Evolutionary conservation across 352 stramenopile genomes (phyloP), one percentile per base, ranked within the genome.

Genomic region (Phytophthora cryptogea): DNA sequence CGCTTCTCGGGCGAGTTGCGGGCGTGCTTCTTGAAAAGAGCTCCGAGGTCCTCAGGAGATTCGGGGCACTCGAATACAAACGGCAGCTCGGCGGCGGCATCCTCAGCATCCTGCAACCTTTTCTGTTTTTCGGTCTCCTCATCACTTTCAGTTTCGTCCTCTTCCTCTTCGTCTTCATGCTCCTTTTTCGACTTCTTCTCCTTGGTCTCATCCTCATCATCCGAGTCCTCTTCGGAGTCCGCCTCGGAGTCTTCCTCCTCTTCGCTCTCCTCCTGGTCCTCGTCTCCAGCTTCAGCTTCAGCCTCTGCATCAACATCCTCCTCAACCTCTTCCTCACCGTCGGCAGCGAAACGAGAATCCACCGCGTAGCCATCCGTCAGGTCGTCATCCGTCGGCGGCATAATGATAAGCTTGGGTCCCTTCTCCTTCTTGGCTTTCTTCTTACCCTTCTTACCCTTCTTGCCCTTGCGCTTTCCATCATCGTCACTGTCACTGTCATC

Each of bases 41-140:
- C 76, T 17, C 86, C 69, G 23, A 99, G 76, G 7, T 96, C 89
- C 36, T 97, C 92, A 2, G 96, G 78, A 17, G 89, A 96, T 54
- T 94, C 90, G 0, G 95, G 92, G 23, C 95, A 98, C 51, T 95
- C 82, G 61, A 99, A 98, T 35, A 98, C 93, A 66, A 97, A 98
- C 41, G 96, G 96, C 48, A 99, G 96, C 57, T 97, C 82, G 3
- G 84, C 78, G 32, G 83, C 71, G 39, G 74, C 70, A 35, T 81
- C 71, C 35, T 79, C 69, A 31, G 81, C 83, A 40, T 83, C 70
- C 40, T 84, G 60, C 1, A 73, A 48, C 6, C 65, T 60, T 30
- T 80, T 76, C 51, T 94, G 89, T 57, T 97, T 88, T n/a, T 92
- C 91, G 44, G 89, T 80, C 16, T 91, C 78, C 39, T 96, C 92